Percentiles rank a stretch among this genome's conserved stretches.
phyloP scores from a whole-genome alignment of 495 filamentous ascomycete genomes.

The Neurospora sp. region DNA sequence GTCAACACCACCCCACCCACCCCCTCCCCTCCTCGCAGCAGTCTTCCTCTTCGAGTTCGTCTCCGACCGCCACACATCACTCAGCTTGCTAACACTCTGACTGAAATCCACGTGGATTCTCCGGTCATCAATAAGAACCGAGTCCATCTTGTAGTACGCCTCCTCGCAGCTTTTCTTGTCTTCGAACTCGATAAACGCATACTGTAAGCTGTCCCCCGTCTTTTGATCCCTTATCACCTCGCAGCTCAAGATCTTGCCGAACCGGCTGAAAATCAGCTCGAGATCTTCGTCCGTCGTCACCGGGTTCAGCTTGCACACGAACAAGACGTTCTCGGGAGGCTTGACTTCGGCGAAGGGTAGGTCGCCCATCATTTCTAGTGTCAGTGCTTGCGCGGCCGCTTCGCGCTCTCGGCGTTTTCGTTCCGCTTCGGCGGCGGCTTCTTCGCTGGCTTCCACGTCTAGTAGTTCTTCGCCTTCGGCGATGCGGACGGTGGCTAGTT shows the following conservation, averaged over 20 bases:
- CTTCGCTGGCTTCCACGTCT: conserved; percentile 51
- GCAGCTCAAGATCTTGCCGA: conserved; percentile 89
- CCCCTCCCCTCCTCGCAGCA: conserved; percentile 45
- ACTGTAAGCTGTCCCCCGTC: conserved; percentile 90
- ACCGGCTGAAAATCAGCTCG: conserved; percentile 91
- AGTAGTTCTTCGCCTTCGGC: conserved; percentile 76
- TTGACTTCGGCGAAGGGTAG: conserved; percentile 97
- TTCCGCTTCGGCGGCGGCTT: conserved; percentile 70
- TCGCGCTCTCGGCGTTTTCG: conserved; percentile 77
- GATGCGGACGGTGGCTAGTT: conserved; percentile 84
- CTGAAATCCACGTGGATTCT: conserved; percentile 98
- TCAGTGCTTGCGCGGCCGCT: conserved; percentile 87
- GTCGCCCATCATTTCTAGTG: conserved; percentile 95
- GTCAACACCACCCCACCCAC: conserved; percentile 84
- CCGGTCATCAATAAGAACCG: conserved; percentile 91
- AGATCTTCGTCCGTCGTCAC: conserved; percentile 93
- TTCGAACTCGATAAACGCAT: conserved; percentile 96
- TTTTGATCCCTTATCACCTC: conserved; percentile 93
- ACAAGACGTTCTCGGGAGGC: conserved; percentile 92
- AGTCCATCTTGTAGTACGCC: conserved; percentile 98
- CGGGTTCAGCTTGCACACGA: conserved; percentile 97
- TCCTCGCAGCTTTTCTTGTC: conserved; percentile 87
- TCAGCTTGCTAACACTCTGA: conserved; percentile 84
- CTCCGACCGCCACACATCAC: conserved; percentile 79
- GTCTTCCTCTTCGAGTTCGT: conserved; percentile 75